Percentiles rank a stretch among this genome's conserved stretches.
phyloP scores from a whole-genome alignment of 345 rosid genomes.

The Pistacia atlantica region DNA sequence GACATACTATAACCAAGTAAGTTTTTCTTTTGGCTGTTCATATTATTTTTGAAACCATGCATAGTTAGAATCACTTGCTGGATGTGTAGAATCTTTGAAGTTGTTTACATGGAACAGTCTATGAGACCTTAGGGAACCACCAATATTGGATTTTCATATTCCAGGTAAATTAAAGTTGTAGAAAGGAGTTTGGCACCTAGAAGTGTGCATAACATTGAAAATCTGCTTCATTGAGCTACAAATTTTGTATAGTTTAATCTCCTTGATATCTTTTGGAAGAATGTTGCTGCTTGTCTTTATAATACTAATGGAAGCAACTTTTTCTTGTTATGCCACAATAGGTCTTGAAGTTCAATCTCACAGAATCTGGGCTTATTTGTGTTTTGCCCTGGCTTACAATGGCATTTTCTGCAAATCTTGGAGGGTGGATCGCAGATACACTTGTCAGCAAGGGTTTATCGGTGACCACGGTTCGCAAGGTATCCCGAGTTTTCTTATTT shows the following conservation, averaged over 20 bases:
- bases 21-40: constrained; percentile 15
- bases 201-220: background rate
- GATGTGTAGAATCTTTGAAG: background rate
- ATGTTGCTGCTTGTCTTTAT: background rate
- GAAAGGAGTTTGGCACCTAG: background rate
- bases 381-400: constrained; percentile 96
- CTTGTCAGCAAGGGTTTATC: constrained; percentile 82
- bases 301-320: background rate
- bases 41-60: background rate
- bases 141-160: background rate
- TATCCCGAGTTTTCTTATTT: constrained; percentile 20
- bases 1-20: constrained; percentile 87
- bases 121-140: background rate
- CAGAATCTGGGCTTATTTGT: constrained; percentile 80
- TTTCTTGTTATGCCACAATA: constrained; percentile 28
- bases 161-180: background rate
- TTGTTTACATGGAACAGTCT: background rate
- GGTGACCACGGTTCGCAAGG: constrained; percentile 91
- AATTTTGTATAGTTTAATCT: background rate
- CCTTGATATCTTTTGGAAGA: constrained; percentile 8
- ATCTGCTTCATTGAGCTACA: constrained; percentile 12
- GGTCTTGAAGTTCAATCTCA: constrained; percentile 90
- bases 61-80: background rate
- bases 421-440: constrained; percentile 97
- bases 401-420: constrained; percentile 91